These are phyloP conservation scores for Xylaria flabelliformis DNA, from an alignment of 495 filamentous ascomycete genomes.

Conservation along the genomic window DNA sequence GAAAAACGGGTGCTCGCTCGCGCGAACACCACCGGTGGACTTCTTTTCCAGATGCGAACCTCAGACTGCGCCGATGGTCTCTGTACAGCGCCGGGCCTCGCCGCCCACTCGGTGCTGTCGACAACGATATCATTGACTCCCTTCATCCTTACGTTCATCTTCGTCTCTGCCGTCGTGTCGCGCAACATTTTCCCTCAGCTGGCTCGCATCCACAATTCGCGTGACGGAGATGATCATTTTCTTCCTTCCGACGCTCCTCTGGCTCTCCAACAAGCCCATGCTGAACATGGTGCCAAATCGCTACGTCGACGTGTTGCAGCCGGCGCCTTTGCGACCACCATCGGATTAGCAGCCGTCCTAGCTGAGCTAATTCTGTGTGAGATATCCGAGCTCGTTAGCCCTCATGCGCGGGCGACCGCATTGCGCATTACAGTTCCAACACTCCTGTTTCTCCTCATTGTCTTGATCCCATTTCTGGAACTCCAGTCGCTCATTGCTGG, in stretches of 20 bases:
- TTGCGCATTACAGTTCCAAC: constrained; percentile 68
- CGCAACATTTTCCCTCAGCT: constrained; percentile 70
- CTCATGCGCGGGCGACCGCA: constrained; percentile 64
- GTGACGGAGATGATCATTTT: constrained; percentile 58
- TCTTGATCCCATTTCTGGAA: constrained; percentile 74
- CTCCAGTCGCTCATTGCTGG: constrained; percentile 68
- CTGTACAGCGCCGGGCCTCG: constrained; percentile 41
- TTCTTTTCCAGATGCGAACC: constrained; percentile 33
- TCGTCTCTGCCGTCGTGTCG: constrained; percentile 55
- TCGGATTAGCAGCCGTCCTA: constrained; percentile 75
- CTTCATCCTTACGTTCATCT: constrained; percentile 40
- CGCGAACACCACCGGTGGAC: not conserved
- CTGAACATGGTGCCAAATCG: constrained; percentile 53
- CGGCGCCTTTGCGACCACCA: constrained; percentile 70
- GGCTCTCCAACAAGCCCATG: constrained; percentile 55
- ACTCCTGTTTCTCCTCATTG: constrained; percentile 69
- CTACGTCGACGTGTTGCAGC: constrained; percentile 61
- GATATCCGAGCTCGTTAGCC: constrained; percentile 72
- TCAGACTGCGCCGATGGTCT: constrained; percentile 43
- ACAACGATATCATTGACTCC: constrained; percentile 49
- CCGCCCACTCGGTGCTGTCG: constrained; percentile 36
- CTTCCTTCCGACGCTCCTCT: constrained; percentile 59
- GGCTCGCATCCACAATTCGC: constrained; percentile 55
- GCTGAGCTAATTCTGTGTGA: constrained; percentile 80
- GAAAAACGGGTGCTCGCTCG: not conserved